Percentiles rank a stretch among this genome's conserved stretches.
phyloP scores from a whole-genome alignment of 108 stramenopile genomes.

The Aurantiochytrium sp. region DNA sequence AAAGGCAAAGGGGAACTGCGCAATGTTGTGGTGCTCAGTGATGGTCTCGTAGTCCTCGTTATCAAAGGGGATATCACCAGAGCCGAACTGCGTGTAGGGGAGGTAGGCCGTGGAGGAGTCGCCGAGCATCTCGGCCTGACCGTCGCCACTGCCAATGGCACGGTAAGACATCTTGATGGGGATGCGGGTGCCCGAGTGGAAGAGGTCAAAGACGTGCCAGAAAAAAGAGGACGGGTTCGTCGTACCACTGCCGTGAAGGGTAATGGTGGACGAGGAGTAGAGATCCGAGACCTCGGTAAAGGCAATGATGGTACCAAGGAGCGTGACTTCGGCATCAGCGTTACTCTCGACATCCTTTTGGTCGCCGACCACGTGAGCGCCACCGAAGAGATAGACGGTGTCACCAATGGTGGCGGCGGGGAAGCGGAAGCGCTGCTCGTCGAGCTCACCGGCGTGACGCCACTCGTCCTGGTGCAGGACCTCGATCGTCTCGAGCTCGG shows the following conservation, averaged over 20 bases:
- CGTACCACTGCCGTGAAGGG: constrained; percentile 67
- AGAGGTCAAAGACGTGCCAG: constrained; percentile 63
- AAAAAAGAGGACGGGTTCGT: constrained; percentile 77
- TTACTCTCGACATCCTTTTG: background rate
- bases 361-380: background rate
- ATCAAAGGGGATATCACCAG: constrained; percentile 67
- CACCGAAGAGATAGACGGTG: background rate
- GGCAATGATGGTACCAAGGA: background rate
- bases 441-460: background rate
- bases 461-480: background rate
- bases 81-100: constrained; percentile 58
- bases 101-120: constrained; percentile 25
- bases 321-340: background rate
- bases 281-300: background rate
- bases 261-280: constrained; percentile 12
- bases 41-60: constrained; percentile 24
- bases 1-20: constrained; percentile 67
- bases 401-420: background rate
- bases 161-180: constrained; percentile 70
- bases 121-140: constrained; percentile 66
- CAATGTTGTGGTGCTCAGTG: constrained; percentile 31
- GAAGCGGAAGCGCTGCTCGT: background rate
- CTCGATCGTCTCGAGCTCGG: background rate
- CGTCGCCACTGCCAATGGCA: constrained; percentile 69
- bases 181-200: constrained; percentile 49